Conservation (phyloP, 345 rosid genomes). For the Sonneratia caseolaris region DNA sequence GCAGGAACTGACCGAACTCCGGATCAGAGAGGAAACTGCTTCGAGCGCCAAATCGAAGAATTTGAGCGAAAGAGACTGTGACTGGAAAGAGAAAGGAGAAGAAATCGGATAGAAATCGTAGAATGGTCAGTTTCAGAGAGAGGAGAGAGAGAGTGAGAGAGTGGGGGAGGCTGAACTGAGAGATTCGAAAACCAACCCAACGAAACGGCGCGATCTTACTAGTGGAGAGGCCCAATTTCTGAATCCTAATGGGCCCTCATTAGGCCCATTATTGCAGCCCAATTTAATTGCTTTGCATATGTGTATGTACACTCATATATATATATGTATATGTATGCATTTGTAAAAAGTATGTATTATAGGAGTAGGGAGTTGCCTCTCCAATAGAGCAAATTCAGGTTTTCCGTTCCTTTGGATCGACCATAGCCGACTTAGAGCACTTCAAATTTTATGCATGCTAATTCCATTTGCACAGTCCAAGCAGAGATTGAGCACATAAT, state of each 20-base stretch:
- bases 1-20: neutral
- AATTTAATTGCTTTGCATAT: too few relatives aligned
- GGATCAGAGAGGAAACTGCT: slow-evolving; percentile 4
- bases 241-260: neutral
- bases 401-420: too few relatives aligned
- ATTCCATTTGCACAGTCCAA: too few relatives aligned
- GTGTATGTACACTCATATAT: too few relatives aligned
- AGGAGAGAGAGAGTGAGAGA: neutral
- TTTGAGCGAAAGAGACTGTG: neutral
- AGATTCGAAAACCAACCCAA: neutral
- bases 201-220: neutral
- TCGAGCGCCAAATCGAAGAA: slow-evolving; percentile 3
- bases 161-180: neutral
- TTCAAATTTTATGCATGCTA: too few relatives aligned
- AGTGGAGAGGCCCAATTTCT: neutral
- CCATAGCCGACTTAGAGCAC: too few relatives aligned
- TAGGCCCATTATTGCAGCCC: neutral
- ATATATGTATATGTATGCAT: too few relatives aligned
- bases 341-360: too few relatives aligned
- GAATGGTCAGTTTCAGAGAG: neutral
- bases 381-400: too few relatives aligned
- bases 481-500: too few relatives aligned
- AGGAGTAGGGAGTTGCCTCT: too few relatives aligned
- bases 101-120: neutral
- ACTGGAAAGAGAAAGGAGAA: neutral